phyloP scores from a whole-genome alignment of 768 basidiomycete species.

The Dentipellis fragilis region DNA sequence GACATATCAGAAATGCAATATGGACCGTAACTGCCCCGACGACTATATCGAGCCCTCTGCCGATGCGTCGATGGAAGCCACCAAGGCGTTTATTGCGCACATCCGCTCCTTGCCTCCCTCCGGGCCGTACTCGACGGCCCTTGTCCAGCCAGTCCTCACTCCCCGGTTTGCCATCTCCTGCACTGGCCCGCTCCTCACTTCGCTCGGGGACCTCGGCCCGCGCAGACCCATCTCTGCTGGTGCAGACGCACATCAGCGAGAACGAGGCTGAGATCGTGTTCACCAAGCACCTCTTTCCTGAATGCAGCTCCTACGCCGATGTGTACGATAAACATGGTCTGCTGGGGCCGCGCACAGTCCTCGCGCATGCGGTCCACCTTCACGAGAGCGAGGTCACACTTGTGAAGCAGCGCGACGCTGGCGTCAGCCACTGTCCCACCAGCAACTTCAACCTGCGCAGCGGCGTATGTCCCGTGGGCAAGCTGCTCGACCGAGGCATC shows the following conservation, averaged over 20 bases:
- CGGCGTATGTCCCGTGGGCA: slow-evolving; percentile 72
- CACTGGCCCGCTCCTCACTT: slow-evolving; percentile 52
- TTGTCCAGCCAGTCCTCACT: slow-evolving; percentile 86
- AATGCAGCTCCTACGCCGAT: slow-evolving; percentile 55
- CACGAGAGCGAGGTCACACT: slow-evolving; percentile 63
- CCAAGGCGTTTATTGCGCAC: slow-evolving; percentile 55
- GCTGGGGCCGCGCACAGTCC: slow-evolving; percentile 68
- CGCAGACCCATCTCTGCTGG: slow-evolving; percentile 49
- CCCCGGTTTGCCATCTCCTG: slow-evolving; percentile 96
- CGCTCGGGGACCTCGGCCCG: slow-evolving; percentile 54
- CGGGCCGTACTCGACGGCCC: slow-evolving; percentile 34
- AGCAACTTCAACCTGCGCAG: slow-evolving; percentile 89
- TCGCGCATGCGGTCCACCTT: slow-evolving; percentile 84
- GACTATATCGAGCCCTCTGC: slow-evolving; percentile 60
- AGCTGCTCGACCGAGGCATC: slow-evolving; percentile 73
- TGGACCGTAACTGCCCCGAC: slow-evolving; percentile 67
- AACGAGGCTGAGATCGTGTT: slow-evolving; percentile 63
- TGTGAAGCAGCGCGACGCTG: slow-evolving; percentile 53
- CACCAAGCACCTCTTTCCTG: slow-evolving; percentile 58
- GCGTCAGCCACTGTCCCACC: slow-evolving; percentile 88
- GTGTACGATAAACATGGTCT: slow-evolving; percentile 78
- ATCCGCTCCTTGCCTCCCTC: slow-evolving; percentile 44
- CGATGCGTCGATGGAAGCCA: slow-evolving; percentile 48
- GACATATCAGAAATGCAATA: slow-evolving; percentile 68
- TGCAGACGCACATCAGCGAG: slow-evolving; percentile 93